Evolutionary conservation across 2,329 filamentous ascomycete species (phyloP), one percentile per base, ranked within the genome.

Genomic region (Emergomyces pasteurianus): DNA sequence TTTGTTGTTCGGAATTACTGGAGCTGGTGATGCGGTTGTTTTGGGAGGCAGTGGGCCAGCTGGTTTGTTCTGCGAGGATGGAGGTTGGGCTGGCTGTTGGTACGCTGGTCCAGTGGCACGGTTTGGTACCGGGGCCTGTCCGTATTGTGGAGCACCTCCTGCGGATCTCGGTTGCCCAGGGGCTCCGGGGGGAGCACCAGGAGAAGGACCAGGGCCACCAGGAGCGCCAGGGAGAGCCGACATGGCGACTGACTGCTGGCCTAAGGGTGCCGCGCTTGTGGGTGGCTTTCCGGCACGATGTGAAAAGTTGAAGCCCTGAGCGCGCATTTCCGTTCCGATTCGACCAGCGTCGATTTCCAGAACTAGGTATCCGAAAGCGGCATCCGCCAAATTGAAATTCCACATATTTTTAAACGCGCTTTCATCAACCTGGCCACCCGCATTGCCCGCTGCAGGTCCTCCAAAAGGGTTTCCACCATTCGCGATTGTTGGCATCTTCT

Each of bases 401-500:
- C 94, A 99, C 94, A 97, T 97, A 74, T 99, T 99, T 81, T 99
- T 99, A 83, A 99, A 99, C 1, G 94, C 94, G 69, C 92, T 96
- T 79, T 99, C 94, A 65, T 99, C 94, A 21, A 99, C 91, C 70
- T 95, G 89, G 38, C 94, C 94, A 58, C 90, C 86, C 58, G 85
- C 79, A 67, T 78, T 79, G 47, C 81, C 86, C 46, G 87, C 88
- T 57, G 86, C 84, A 36, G 90, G 89, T 16, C 92, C 92, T 52
- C 94, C 94, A 70, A 99, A 99, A 6, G 94, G 94, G 73, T 97
- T 97, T 26, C 94, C 94, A 60, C 94, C 94, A 63, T 92, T 95
- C 43, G 94, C 94, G 42, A 91, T 92, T 14, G 86, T 87, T 12
- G 94, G 94, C 94, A 99, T 99, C 82, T 96, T 97, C 69, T 92